A percentile compares a stretch with the other conserved stretches of the same genome.
phyloP scores from a whole-genome alignment of 495 filamentous ascomycete genomes.

The Hypoxylon subgilvum region DNA sequence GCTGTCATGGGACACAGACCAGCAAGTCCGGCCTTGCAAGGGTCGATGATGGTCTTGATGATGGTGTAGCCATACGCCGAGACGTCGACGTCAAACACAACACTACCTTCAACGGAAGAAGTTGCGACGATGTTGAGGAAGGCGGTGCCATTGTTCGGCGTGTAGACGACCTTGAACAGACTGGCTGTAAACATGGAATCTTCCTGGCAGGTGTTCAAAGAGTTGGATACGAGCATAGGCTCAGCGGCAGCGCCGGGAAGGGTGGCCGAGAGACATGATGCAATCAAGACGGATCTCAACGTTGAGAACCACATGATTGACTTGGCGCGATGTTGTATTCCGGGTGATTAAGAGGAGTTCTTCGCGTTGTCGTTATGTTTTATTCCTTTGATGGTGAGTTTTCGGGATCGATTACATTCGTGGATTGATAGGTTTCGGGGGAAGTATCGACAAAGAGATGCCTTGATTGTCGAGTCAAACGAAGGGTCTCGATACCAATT shows the following conservation, averaged over 20 bases:
- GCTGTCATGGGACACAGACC: conserved; percentile 94
- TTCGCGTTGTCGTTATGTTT: conserved; percentile 1
- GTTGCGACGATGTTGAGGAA: conserved; percentile 79
- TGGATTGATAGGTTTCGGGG: background rate
- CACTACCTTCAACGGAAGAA: conserved; percentile 83
- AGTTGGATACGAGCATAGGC: conserved; percentile 69
- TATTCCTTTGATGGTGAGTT: conserved; percentile 20
- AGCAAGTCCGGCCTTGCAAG: conserved; percentile 70
- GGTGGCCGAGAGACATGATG: conserved; percentile 45
- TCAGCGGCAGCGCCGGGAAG: conserved; percentile 40
- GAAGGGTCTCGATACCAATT: conserved; percentile 17
- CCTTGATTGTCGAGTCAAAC: conserved; percentile 18
- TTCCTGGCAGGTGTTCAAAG: conserved; percentile 77
- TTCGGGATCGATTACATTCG: conserved; percentile 18
- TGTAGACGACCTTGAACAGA: conserved; percentile 81
- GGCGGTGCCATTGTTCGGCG: conserved; percentile 74
- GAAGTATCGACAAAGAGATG: conserved; percentile 19
- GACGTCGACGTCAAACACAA: conserved; percentile 76
- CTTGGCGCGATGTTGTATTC: background rate
- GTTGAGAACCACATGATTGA: conserved; percentile 46
- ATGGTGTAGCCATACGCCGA: conserved; percentile 82
- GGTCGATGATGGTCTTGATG: conserved; percentile 69
- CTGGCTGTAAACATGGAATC: conserved; percentile 82
- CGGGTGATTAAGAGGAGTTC: conserved; percentile 1
- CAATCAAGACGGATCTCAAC: conserved; percentile 41